Percentiles rank a stretch among this genome's conserved stretches.
Conservation (phyloP, 169 alveolate species). For the Plasmodium sp. region DNA sequence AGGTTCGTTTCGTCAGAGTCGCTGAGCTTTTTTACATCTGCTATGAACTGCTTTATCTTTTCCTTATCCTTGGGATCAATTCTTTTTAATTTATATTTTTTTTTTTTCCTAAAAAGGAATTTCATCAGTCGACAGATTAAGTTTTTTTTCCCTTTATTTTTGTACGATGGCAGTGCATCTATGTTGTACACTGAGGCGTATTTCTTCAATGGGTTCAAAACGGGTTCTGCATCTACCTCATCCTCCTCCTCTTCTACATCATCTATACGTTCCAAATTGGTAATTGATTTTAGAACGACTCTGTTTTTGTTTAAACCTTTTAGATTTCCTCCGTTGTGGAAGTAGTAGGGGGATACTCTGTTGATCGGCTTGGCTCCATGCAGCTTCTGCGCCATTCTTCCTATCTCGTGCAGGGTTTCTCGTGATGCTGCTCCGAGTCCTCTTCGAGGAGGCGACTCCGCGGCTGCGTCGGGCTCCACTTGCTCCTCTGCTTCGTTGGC, state of each 20-base stretch:
- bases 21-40: background rate
- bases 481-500: background rate
- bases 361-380: background rate
- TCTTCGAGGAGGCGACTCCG: background rate
- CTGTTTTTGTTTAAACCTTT: background rate
- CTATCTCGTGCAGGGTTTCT: background rate
- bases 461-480: background rate
- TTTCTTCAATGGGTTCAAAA: background rate
- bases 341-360: background rate
- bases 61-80: background rate
- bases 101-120: slow-evolving; percentile 11
- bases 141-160: background rate
- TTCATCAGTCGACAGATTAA: background rate
- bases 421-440: background rate
- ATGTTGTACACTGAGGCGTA: background rate
- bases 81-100: background rate
- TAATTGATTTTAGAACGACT: slow-evolving; percentile 18
- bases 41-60: slow-evolving; percentile 3
- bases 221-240: background rate
- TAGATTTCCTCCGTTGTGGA: background rate
- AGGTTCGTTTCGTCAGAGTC: background rate
- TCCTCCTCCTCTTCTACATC: background rate
- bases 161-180: background rate
- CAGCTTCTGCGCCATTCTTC: background rate
- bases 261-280: background rate